Percentiles rank a stretch among this genome's conserved stretches.
Conservation (phyloP, 2,329 filamentous ascomycete species). For the Aspergillus melleus region DNA sequence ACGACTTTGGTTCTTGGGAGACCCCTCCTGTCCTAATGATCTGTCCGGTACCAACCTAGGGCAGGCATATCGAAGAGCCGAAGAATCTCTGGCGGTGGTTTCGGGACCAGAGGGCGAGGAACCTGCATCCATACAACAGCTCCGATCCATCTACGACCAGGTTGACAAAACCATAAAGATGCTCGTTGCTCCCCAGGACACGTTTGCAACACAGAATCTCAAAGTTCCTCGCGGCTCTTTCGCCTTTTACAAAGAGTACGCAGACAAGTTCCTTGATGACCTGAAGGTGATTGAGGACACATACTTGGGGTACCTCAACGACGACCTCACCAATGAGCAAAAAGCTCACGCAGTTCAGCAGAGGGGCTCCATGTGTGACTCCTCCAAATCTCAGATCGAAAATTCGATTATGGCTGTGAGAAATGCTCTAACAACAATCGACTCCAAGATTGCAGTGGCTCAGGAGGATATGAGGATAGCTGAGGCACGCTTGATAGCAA, state of each 20-base stretch:
- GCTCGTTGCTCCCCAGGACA: no score
- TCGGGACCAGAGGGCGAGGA: not conserved
- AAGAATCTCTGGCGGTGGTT: not conserved
- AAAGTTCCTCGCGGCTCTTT: not conserved
- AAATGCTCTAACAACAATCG: not conserved
- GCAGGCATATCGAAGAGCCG: not conserved
- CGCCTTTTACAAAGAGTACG: not conserved
- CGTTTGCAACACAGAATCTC: not conserved
- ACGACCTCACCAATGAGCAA: not conserved
- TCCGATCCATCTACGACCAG: no score
- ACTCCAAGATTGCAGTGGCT: not conserved
- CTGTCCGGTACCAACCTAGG: not conserved
- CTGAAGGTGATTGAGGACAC: not conserved
- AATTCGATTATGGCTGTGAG: not conserved
- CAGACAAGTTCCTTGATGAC: not conserved
- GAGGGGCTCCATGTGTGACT: not conserved
- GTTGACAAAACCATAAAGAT: no score
- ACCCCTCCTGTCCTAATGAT: not conserved
- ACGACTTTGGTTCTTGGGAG: not conserved
- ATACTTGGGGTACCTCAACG: not conserved
- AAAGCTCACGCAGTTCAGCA: not conserved
- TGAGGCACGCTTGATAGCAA: not conserved
- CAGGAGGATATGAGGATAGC: not conserved
- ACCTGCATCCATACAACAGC: not conserved
- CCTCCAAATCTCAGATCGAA: not conserved